phyloP scores from a whole-genome alignment of 2,329 filamentous ascomycete species.

The Pseudogymnoascus sp. region DNA sequence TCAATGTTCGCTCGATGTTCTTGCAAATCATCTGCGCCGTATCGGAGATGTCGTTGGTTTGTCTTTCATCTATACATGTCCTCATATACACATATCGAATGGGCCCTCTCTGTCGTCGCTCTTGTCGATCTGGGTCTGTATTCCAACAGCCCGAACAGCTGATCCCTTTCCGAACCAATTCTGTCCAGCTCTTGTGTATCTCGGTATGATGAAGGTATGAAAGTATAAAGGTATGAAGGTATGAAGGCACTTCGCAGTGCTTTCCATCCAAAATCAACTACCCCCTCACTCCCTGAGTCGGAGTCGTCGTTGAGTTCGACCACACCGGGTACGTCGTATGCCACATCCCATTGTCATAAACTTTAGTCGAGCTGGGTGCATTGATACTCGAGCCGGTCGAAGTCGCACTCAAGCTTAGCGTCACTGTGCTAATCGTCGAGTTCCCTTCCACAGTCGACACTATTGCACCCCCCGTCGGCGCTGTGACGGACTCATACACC shows the following conservation, averaged over 20 bases:
- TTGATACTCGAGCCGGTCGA: neutral
- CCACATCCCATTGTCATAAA: conserved; percentile 27
- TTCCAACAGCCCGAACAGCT: neutral
- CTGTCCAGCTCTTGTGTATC: neutral
- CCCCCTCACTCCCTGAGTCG: neutral
- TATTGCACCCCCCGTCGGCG: neutral
- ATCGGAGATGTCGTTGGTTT: neutral
- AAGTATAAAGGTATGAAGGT: neutral
- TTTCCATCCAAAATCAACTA: neutral
- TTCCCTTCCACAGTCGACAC: neutral
- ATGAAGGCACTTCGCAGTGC: neutral
- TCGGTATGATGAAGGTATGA: neutral
- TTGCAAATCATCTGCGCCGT: neutral
- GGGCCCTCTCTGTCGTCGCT: neutral
- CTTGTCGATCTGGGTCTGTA: neutral
- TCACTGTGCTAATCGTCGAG: neutral
- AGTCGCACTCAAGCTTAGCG: neutral
- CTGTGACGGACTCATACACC: neutral
- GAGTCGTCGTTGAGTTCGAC: conserved; percentile 8
- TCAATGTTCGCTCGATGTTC: neutral
- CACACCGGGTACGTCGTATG: conserved; percentile 22
- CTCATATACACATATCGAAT: neutral
- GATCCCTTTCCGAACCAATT: neutral
- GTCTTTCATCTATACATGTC: neutral
- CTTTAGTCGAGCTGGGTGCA: neutral